A percentile compares a stretch with the other conserved stretches of the same genome.
These are phyloP conservation scores for Populus hybrid DNA, from an alignment of 441 rosid genomes.

Conservation along the genomic window DNA sequence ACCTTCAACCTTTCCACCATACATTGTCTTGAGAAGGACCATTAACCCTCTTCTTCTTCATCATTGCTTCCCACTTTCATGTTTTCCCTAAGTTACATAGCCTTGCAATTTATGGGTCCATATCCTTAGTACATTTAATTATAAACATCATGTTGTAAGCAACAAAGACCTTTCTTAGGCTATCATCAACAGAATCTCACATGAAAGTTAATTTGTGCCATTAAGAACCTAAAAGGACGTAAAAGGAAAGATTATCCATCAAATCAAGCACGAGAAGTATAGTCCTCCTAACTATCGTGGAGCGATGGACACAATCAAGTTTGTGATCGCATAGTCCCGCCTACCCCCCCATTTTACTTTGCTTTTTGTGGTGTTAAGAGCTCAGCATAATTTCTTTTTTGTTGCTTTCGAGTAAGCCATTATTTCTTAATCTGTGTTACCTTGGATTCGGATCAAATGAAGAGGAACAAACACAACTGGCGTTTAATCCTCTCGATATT, in stretches of 20 bases:
- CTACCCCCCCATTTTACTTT: neutral
- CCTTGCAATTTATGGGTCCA: conserved; percentile 14
- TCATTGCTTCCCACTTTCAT: conserved; percentile 28
- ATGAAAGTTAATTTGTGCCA: conserved; percentile 10
- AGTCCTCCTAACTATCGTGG: neutral
- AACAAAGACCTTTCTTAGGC: conserved; percentile 24
- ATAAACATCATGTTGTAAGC: conserved; percentile 3
- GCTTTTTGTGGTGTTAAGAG: neutral
- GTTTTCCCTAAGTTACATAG: conserved; percentile 4
- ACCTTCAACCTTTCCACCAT: conserved; percentile 24
- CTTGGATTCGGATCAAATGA: neutral
- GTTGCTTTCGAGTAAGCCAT: neutral
- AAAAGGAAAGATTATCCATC: conserved; percentile 8
- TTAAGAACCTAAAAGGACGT: neutral
- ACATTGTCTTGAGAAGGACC: conserved; percentile 26
- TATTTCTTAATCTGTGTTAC: neutral
- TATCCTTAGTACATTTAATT: conserved; percentile 5
- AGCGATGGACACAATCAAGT: neutral
- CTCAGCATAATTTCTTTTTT: neutral
- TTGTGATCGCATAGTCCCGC: neutral
- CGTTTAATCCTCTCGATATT: neutral
- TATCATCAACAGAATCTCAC: conserved; percentile 22
- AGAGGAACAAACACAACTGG: neutral
- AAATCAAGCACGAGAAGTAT: conserved; percentile 14
- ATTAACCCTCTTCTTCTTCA: conserved; percentile 31